Conservation (phyloP, 176 grass and related monocot genomes). For the Aegilops tauschii region DNA sequence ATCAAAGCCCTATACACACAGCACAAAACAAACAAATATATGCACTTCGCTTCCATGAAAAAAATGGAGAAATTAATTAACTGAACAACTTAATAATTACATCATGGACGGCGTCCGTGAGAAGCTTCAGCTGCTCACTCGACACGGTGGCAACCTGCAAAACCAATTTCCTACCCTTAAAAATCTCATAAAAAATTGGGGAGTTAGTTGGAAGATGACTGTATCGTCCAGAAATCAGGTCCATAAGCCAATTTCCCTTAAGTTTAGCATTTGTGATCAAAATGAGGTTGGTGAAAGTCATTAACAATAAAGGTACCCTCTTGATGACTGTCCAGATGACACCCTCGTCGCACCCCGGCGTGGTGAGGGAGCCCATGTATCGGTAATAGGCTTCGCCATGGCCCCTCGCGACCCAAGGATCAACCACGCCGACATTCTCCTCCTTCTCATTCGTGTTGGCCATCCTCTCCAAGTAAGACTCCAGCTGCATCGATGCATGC, state of each 20-base stretch:
- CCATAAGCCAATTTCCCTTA: too few species aligned
- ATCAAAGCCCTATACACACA: conserved; percentile 25
- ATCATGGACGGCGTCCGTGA: conserved; percentile 61
- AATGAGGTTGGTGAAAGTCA: background rate
- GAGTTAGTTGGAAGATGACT: too few species aligned
- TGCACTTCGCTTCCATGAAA: background rate
- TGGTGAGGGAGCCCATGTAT: conserved; percentile 79
- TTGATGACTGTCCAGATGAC: conserved; percentile 69
- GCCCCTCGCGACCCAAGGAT: conserved; percentile 32
- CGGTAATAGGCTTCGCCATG: conserved; percentile 58
- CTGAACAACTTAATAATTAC: conserved; percentile 27
- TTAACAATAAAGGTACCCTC: background rate
- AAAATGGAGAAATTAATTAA: background rate
- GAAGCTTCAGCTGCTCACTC: conserved; percentile 46
- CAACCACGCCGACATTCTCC: conserved; percentile 30
- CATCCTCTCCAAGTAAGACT: conserved; percentile 37
- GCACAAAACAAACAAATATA: background rate
- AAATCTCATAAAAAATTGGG: too few species aligned
- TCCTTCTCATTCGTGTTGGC: conserved; percentile 24
- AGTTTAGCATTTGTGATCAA: too few species aligned
- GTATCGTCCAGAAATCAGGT: too few species aligned
- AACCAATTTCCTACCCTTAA: background rate
- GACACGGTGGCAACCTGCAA: conserved; percentile 61
- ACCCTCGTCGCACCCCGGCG: conserved; percentile 68
- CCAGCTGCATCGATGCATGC: conserved; percentile 32